These are phyloP conservation scores for Calonectria pseudoreteaudii DNA, from an alignment of 2,329 filamentous ascomycete species.

Conservation along the genomic window DNA sequence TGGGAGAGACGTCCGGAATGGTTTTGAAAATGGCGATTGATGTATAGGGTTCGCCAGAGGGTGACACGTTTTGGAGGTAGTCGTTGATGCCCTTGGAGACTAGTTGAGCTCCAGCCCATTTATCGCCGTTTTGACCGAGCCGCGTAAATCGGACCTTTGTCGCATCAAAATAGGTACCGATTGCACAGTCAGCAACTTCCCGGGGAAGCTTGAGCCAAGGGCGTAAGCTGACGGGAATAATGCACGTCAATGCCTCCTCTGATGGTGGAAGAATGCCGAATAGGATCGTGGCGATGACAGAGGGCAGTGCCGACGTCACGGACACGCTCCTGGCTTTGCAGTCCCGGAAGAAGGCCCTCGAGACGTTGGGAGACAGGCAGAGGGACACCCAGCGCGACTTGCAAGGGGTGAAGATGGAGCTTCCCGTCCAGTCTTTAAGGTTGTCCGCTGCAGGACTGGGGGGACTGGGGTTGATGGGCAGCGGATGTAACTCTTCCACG, in stretches of 20 bases:
- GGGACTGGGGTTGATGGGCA: constrained; percentile 47
- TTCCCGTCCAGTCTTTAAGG: constrained; percentile 52
- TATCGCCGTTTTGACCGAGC: background rate
- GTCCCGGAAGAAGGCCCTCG: constrained; percentile 20
- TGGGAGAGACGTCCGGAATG: constrained; percentile 52
- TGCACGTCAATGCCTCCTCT: constrained; percentile 29
- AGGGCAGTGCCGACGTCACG: constrained; percentile 26
- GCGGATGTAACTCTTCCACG: constrained; percentile 54
- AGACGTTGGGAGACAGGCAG: constrained; percentile 14
- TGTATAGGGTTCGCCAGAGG: constrained; percentile 31
- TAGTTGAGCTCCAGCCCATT: constrained; percentile 11
- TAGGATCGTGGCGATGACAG: constrained; percentile 21
- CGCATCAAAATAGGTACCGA: constrained; percentile 33
- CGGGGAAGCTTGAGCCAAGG: constrained; percentile 22
- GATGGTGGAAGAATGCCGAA: constrained; percentile 25
- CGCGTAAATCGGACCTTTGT: constrained; percentile 17
- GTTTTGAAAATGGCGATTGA: constrained; percentile 51
- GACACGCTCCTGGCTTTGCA: constrained; percentile 24
- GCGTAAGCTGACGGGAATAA: constrained; percentile 32
- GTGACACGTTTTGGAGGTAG: constrained; percentile 26
- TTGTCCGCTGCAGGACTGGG: constrained; percentile 48
- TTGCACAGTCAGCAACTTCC: constrained; percentile 5
- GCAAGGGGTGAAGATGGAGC: constrained; percentile 45
- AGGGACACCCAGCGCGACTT: constrained; percentile 28
- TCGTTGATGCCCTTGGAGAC: background rate